Conservation (phyloP, 2,329 filamentous ascomycete species). For the Stemphylium lycopersici region DNA sequence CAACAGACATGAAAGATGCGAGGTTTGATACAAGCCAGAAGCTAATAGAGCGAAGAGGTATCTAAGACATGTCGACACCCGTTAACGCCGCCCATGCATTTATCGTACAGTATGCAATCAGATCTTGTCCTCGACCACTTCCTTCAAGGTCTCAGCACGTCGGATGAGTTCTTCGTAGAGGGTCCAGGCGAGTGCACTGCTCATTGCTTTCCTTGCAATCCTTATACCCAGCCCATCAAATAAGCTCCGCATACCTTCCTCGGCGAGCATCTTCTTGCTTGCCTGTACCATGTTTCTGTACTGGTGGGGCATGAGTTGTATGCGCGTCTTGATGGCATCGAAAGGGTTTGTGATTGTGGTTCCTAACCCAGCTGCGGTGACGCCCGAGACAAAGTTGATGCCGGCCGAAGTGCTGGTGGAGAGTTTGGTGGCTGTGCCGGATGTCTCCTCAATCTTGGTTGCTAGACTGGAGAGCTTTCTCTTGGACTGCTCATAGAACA, state of each 20-base stretch:
- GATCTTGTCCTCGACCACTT: slow-evolving; percentile 35
- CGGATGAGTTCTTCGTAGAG: slow-evolving; percentile 93
- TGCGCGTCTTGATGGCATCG: slow-evolving; percentile 91
- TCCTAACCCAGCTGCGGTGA: slow-evolving; percentile 79
- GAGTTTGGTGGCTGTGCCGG: slow-evolving; percentile 31
- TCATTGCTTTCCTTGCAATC: slow-evolving; percentile 89
- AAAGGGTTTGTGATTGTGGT: slow-evolving; percentile 95
- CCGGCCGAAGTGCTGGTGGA: slow-evolving; percentile 58
- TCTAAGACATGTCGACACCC: slow-evolving; percentile 1
- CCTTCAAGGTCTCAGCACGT: slow-evolving; percentile 62
- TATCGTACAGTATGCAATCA: slow-evolving; percentile 20
- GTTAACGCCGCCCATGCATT: slow-evolving; percentile 10
- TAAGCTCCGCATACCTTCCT: slow-evolving; percentile 80
- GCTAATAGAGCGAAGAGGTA: slow-evolving; percentile 13
- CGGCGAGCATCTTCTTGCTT: slow-evolving; percentile 74
- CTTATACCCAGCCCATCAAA: slow-evolving; percentile 86
- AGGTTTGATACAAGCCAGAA: background rate
- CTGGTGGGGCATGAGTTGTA: slow-evolving; percentile 83
- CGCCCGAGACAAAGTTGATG: slow-evolving; percentile 86
- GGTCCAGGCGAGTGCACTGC: slow-evolving; percentile 95
- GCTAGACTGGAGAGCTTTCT: slow-evolving; percentile 57
- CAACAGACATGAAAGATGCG: background rate
- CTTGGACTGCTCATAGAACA: slow-evolving; percentile 90
- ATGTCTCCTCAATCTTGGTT: slow-evolving; percentile 37
- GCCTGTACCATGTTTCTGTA: slow-evolving; percentile 87